Base-by-base conservation (phyloP, 1,284 basidiomycete genomes). In the Ustilago loliicola region DNA sequence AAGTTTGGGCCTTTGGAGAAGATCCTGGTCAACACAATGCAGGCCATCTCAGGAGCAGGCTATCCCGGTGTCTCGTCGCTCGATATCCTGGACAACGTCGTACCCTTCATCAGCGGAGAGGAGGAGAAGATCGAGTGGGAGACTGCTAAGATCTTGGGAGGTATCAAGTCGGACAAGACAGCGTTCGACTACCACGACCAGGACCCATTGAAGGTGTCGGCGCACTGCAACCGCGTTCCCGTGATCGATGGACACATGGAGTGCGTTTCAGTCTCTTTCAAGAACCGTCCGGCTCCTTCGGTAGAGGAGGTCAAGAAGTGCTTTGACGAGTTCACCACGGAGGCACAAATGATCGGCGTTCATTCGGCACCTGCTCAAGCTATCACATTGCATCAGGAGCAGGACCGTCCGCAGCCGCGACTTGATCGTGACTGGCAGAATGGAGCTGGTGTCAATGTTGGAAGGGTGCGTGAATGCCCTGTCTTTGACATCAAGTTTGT, bases 101-200 rank as follows among this genome's bases (percentile, higher is more conserved):
- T 99, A 2, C 96, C 96, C 1, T 93, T 93, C 88, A 99, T 99
- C 87, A 88, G 91, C 42, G 94, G 96, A 45, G 88, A 88, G 73
- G 96, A 99, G 86, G 90, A 91, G 83, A 99, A 99, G 88, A 96
- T 99, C 77, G 96, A 99, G 87, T 98, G 95, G 95, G 96, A 99
- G 88, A 93, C 94, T 17, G 90, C 93, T 84, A 99, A 99, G 89
- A 99, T 99, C 84, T 91, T 99, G 29, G 97, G 97, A 9, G 77
- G 71, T 2, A 68, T 84, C 58, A 77, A 69, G 42, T 34, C 66
- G 17, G 75, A 80, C 71, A 76, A 80, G 51, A 83, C 69, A 5
- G 79, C 78, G 2, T 98, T 98, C 87, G 95, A 98, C 86, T 92
- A 94, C 90, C 95, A 96, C 88, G 88, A 91, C 1, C 83, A 85